Evolutionary conservation across 306 rosid species (phyloP).

Genomic region (Prunus mume): DNA sequence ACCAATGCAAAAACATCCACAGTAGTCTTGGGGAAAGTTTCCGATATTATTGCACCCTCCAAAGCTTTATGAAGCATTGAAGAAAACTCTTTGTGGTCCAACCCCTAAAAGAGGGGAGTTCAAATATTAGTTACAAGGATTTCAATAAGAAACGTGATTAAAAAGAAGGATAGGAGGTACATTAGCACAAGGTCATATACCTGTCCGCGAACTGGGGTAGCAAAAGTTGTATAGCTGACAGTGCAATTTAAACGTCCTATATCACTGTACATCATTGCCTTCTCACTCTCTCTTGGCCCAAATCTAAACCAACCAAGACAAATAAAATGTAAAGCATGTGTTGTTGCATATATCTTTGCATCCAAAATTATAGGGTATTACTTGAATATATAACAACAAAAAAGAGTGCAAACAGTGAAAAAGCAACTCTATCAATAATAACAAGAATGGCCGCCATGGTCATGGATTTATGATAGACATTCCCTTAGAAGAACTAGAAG

Average conservation of each 20-base stretch:
- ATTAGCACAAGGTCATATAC: constrained; percentile 28
- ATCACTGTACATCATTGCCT: constrained; percentile 92
- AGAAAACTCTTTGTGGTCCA: constrained; percentile 72
- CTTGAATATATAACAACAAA: too few relatives aligned
- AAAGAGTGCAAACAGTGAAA: not conserved
- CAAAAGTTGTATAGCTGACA: constrained; percentile 79
- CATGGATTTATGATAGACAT: not conserved
- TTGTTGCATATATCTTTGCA: not conserved
- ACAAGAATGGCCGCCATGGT: not conserved
- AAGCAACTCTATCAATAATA: not conserved
- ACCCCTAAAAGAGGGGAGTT: constrained; percentile 49
- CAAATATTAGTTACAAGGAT: constrained; percentile 24
- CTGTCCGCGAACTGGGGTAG: constrained; percentile 81
- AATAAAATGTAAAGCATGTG: not conserved
- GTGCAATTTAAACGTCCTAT: constrained; percentile 80
- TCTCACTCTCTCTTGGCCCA: constrained; percentile 98
- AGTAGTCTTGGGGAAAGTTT: constrained; percentile 87
- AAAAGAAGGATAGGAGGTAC: not conserved
- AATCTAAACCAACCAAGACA: constrained; percentile 46
- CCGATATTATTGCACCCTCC: constrained; percentile 92
- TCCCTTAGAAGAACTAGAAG: not conserved
- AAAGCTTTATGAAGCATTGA: constrained; percentile 89
- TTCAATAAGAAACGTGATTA: not conserved
- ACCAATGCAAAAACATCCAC: constrained; percentile 95
- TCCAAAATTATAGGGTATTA: not conserved